A percentile compares a stretch with the other conserved stretches of the same genome.
Evolutionary conservation across 345 rosid species (phyloP).

Genomic region (Raphanus sativus): DNA sequence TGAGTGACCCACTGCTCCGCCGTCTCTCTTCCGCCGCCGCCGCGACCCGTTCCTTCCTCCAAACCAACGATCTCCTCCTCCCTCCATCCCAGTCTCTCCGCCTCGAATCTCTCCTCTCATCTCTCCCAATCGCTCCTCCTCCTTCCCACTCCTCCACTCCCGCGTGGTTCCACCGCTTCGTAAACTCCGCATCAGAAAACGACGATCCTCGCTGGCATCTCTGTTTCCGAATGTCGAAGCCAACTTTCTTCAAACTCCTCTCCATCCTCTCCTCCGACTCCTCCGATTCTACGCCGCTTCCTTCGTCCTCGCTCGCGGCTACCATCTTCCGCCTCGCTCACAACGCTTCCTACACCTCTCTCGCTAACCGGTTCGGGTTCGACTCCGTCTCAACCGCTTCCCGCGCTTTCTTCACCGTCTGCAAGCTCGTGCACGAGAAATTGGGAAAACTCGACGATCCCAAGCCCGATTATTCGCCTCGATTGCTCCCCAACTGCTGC

Average conservation of each 20-base stretch:
- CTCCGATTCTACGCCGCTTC: constrained; percentile 20
- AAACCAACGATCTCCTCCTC: constrained; percentile 47
- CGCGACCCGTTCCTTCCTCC: constrained; percentile 51
- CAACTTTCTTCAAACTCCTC: constrained; percentile 52
- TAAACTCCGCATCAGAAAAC: constrained; percentile 39
- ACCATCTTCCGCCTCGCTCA: constrained; percentile 77
- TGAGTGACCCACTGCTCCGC: constrained; percentile 35
- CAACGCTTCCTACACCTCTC: constrained; percentile 53
- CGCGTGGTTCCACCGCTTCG: constrained; percentile 51
- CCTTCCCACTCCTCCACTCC: constrained; percentile 7
- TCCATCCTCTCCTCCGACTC: constrained; percentile 43
- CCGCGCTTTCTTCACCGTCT: constrained; percentile 59
- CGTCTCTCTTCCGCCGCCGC: constrained; percentile 50
- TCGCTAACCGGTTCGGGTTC: constrained; percentile 49
- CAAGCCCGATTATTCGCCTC: constrained; percentile 54
- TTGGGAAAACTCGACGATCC: constrained; percentile 47
- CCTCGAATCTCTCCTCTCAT: constrained; percentile 42
- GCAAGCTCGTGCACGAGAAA: constrained; percentile 53
- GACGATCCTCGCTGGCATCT: constrained; percentile 60
- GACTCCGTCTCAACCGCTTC: constrained; percentile 54
- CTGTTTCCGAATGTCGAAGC: constrained; percentile 59
- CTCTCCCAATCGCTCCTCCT: constrained; percentile 38
- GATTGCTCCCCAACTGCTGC: constrained; percentile 67
- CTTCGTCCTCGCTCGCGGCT: constrained; percentile 55
- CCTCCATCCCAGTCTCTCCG: constrained; percentile 35